A percentile compares a stretch with the other conserved stretches of the same genome.
Conservation (phyloP, 495 filamentous ascomycete species). For the Sabuloglossum arenarium region DNA sequence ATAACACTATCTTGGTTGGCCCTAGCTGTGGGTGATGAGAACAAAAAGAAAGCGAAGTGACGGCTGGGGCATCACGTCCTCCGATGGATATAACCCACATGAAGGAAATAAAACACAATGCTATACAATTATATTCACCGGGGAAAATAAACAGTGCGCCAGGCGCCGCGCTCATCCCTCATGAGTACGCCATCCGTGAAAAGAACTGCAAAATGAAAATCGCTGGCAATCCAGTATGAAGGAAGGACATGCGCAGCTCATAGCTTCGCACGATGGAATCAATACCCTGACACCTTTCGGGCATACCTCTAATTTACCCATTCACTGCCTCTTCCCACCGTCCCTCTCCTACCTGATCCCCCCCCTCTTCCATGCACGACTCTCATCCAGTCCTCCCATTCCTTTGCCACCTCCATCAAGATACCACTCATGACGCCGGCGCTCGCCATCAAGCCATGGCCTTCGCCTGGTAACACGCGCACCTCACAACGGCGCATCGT, state of each 20-base stretch:
- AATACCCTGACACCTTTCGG: no score
- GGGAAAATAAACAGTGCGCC: no score
- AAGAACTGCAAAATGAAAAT: background rate
- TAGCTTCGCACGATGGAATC: background rate
- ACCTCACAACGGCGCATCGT: constrained; percentile 89
- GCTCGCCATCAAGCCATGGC: constrained; percentile 91
- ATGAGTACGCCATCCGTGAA: background rate
- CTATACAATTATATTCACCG: no score
- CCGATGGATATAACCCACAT: no score
- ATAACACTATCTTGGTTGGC: no score
- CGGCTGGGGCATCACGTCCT: no score
- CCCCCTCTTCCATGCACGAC: constrained; percentile 21
- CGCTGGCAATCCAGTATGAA: background rate
- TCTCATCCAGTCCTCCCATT: constrained; percentile 86
- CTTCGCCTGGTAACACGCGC: constrained; percentile 74
- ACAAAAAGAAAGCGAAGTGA: no score
- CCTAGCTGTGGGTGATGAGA: no score
- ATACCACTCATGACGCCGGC: constrained; percentile 83
- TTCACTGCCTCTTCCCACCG: background rate
- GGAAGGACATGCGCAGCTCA: background rate
- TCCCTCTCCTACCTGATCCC: background rate
- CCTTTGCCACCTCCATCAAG: constrained; percentile 75
- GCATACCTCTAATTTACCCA: background rate
- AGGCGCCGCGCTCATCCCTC: background rate
- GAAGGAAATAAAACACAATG: no score